phyloP scores from a whole-genome alignment of 1,284 basidiomycete genomes.

The Ganoderma boninense region DNA sequence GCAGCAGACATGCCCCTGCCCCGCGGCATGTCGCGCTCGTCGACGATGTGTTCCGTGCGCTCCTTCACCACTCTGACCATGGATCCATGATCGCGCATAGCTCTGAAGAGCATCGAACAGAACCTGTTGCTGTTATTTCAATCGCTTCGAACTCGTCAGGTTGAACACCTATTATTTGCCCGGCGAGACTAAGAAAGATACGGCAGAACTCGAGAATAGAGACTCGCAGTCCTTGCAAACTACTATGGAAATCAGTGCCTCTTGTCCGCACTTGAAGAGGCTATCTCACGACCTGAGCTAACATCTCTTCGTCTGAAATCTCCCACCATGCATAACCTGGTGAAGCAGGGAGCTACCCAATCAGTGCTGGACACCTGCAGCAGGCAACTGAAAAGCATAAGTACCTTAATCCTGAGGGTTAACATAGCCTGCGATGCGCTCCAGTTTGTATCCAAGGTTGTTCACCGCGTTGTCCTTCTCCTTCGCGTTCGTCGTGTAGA shows the following conservation, averaged over 20 bases:
- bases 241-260: not conserved
- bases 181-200: too few species aligned
- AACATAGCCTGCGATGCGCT: constrained; percentile 15
- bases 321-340: not conserved
- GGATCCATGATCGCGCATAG: too few species aligned
- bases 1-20: constrained; percentile 2
- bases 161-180: not conserved
- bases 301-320: not conserved
- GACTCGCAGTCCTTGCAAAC: not conserved
- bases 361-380: not conserved
- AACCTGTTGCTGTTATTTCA: too few species aligned
- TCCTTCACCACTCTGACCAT: constrained; percentile 18
- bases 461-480: constrained; percentile 14
- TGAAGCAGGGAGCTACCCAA: not conserved
- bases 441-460: constrained; percentile 10
- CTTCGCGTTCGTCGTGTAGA: constrained; percentile 22
- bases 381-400: not conserved
- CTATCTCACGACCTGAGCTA: too few species aligned
- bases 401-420: constrained; percentile 7
- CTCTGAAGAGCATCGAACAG: too few species aligned
- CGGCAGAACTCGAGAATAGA: not conserved
- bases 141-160: not conserved
- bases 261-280: not conserved
- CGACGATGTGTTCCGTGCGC: constrained; percentile 23
- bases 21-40: constrained; percentile 24